phyloP scores from a whole-genome alignment of 768 basidiomycete species.

The Leucocoprinus sp. region DNA sequence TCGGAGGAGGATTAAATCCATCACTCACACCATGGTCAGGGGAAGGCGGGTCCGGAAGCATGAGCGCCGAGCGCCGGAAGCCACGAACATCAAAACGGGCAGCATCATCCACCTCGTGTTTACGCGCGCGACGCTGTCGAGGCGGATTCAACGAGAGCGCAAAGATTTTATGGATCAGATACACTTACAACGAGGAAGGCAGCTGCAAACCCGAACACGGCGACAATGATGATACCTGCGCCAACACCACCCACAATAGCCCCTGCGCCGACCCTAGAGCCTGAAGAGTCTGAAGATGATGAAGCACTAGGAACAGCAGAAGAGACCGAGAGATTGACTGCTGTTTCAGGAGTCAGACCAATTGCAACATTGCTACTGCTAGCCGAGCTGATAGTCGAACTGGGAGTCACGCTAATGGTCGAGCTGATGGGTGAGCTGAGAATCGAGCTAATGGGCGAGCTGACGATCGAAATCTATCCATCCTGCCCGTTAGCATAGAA shows the following conservation, averaged over 20 bases:
- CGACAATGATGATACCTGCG: constrained; percentile 37
- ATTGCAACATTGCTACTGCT: not conserved
- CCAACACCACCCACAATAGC: constrained; percentile 33
- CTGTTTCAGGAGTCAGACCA: not conserved
- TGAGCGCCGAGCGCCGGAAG: constrained; percentile 58
- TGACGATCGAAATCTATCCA: not conserved
- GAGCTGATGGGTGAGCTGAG: no score
- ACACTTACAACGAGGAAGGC: constrained; percentile 39
- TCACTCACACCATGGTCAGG: constrained; percentile 30
- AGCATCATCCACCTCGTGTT: constrained; percentile 27
- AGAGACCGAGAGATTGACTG: not conserved
- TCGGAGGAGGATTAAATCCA: constrained; percentile 46
- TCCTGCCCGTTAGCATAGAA: not conserved
- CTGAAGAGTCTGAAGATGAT: not conserved
- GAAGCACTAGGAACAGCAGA: not conserved
- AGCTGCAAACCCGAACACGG: constrained; percentile 30
- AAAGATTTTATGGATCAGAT: constrained; percentile 3
- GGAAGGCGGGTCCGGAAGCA: constrained; percentile 46
- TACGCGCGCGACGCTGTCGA: constrained; percentile 34
- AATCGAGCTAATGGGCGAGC: not conserved
- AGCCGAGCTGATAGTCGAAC: not conserved
- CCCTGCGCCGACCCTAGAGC: constrained; percentile 19
- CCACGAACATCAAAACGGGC: constrained; percentile 43
- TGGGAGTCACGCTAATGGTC: not conserved
- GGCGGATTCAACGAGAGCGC: constrained; percentile 2